phyloP scores from a whole-genome alignment of 441 rosid species.

The Rhodomyrtus psidioides region DNA sequence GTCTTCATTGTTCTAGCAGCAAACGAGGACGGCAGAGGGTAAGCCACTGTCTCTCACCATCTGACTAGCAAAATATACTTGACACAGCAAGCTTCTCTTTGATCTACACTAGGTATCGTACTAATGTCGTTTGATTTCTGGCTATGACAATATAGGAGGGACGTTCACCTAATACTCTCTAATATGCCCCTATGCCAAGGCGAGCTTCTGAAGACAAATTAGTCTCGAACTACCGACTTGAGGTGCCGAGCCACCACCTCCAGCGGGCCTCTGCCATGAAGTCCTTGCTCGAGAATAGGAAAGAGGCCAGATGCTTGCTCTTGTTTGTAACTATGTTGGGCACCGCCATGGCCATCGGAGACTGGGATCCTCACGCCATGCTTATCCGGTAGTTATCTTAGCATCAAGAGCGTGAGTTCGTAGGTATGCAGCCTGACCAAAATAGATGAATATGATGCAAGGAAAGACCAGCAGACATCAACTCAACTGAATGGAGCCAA shows the following conservation, averaged over 20 bases:
- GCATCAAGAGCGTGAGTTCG: too few species aligned
- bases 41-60: not conserved
- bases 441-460: too few species aligned
- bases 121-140: not conserved
- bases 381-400: too few species aligned
- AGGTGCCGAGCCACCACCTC: constrained; percentile 7
- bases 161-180: constrained; percentile 32
- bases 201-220: constrained; percentile 15
- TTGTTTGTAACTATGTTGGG: too few species aligned
- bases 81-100: not conserved
- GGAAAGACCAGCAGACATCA: too few species aligned
- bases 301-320: too few species aligned
- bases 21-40: constrained; percentile 33
- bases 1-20: constrained; percentile 27
- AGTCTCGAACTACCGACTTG: constrained; percentile 10
- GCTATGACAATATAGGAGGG: constrained; percentile 17
- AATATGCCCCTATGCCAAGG: constrained; percentile 22
- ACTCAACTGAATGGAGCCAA: too few species aligned
- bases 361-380: too few species aligned
- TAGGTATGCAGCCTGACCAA: too few species aligned
- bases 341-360: too few species aligned
- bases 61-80: not conserved
- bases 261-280: constrained; percentile 12
- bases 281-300: not conserved
- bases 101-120: not conserved